phyloP scores from a whole-genome alignment of 2,329 filamentous ascomycete genomes.

The Fusarium gaditjirri region DNA sequence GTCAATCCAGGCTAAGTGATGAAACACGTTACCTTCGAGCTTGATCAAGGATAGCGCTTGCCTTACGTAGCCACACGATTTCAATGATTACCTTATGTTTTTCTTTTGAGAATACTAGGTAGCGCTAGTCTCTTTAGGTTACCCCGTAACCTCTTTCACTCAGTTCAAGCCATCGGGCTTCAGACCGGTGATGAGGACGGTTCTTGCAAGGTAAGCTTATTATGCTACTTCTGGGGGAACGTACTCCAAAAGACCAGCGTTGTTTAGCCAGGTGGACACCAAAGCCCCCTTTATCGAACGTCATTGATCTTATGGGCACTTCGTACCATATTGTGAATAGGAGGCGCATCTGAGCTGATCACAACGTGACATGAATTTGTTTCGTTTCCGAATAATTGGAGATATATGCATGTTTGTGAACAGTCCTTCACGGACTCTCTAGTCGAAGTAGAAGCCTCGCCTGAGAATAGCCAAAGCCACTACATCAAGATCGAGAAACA shows the following conservation, averaged over 20 bases:
- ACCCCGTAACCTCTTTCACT: neutral
- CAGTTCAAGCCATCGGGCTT: neutral
- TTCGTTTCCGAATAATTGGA: neutral
- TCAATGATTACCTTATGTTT: neutral
- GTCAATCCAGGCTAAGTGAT: neutral
- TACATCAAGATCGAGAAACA: conserved; percentile 27
- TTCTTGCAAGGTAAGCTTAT: neutral
- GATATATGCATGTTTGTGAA: conserved; percentile 14
- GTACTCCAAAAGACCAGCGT: conserved; percentile 24
- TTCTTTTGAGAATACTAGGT: conserved; percentile 4
- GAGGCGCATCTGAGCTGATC: neutral
- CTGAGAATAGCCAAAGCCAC: conserved; percentile 18
- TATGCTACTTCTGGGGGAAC: neutral
- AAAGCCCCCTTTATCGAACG: conserved; percentile 10
- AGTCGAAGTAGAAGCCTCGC: conserved; percentile 2
- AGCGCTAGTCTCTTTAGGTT: neutral
- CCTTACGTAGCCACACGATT: neutral
- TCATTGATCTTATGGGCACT: neutral
- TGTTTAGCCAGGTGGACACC: conserved; percentile 24
- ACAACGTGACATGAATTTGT: neutral
- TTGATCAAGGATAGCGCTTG: neutral
- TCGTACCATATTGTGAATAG: conserved; percentile 1
- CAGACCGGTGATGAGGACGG: neutral
- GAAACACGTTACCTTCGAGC: neutral
- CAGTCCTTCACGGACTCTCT: conserved; percentile 4